phyloP scores from a whole-genome alignment of 2,329 filamentous ascomycete species.

The Clathrospora elynae region DNA sequence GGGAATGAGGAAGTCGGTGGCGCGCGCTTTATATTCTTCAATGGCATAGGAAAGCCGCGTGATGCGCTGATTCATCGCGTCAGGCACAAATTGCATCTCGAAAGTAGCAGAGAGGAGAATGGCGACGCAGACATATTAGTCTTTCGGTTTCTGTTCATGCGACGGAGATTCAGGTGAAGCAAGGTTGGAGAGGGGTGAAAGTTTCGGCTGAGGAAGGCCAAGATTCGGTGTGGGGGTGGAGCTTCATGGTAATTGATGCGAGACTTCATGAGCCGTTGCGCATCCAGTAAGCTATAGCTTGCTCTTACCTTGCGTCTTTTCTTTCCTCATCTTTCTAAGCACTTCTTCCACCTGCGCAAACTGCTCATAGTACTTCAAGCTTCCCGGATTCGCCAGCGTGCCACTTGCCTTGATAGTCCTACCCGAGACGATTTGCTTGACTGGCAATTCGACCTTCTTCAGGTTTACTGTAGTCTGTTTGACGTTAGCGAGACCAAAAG shows the following conservation, averaged over 20 bases:
- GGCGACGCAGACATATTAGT: too few relatives aligned
- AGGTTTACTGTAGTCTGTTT: slow-evolving; percentile 77
- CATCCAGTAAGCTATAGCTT: too few relatives aligned
- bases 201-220: too few relatives aligned
- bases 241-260: too few relatives aligned
- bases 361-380: slow-evolving; percentile 77
- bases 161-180: too few relatives aligned
- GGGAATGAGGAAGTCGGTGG: slow-evolving; percentile 16
- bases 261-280: too few relatives aligned
- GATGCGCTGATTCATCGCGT: slow-evolving; percentile 13
- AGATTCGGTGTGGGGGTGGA: too few relatives aligned
- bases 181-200: too few relatives aligned
- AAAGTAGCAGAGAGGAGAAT: too few relatives aligned
- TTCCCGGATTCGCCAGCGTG: slow-evolving; percentile 76
- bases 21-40: background rate
- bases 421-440: slow-evolving; percentile 83
- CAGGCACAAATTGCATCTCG: slow-evolving; percentile 15
- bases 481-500: background rate
- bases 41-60: background rate
- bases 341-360: slow-evolving; percentile 74
- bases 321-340: slow-evolving; percentile 31
- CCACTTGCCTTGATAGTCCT: slow-evolving; percentile 75
- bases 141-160: too few relatives aligned
- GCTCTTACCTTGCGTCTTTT: too few relatives aligned
- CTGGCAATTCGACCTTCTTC: slow-evolving; percentile 83